These are phyloP conservation scores for Podospora anserina DNA, from an alignment of 495 filamentous ascomycete genomes.

Conservation along the genomic window DNA sequence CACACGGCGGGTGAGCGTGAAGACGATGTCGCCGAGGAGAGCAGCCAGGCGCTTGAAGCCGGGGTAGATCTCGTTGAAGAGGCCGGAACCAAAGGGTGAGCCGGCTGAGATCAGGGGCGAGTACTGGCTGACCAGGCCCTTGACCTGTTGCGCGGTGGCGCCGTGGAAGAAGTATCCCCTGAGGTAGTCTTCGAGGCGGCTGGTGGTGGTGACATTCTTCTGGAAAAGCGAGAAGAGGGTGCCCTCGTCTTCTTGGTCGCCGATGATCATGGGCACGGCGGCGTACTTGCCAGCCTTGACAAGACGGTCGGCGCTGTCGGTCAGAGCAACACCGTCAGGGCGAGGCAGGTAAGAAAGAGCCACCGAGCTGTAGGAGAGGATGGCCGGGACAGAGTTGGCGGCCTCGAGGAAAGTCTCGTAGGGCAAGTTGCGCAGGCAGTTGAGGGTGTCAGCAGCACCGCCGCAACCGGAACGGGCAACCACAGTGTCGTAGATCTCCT, in stretches of 20 bases:
- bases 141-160: constrained; percentile 44
- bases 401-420: constrained; percentile 62
- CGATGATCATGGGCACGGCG: constrained; percentile 57
- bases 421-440: constrained; percentile 58
- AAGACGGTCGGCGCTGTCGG: constrained; percentile 54
- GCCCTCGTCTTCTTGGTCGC: constrained; percentile 59
- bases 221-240: constrained; percentile 62
- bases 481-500: constrained; percentile 62
- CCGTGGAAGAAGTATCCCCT: constrained; percentile 52
- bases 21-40: constrained; percentile 67
- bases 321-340: constrained; percentile 57
- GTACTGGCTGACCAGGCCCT: constrained; percentile 56
- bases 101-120: constrained; percentile 48
- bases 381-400: constrained; percentile 61
- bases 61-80: constrained; percentile 63
- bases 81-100: constrained; percentile 63
- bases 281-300: constrained; percentile 50
- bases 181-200: constrained; percentile 59
- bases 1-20: constrained; percentile 59
- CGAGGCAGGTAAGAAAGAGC: constrained; percentile 64
- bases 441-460: constrained; percentile 53
- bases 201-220: constrained; percentile 57
- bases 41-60: constrained; percentile 74
- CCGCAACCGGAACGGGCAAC: constrained; percentile 59
- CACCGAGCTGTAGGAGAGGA: constrained; percentile 61